Base-by-base conservation (phyloP, 1,284 basidiomycete genomes). In the Trametes sp. region DNA sequence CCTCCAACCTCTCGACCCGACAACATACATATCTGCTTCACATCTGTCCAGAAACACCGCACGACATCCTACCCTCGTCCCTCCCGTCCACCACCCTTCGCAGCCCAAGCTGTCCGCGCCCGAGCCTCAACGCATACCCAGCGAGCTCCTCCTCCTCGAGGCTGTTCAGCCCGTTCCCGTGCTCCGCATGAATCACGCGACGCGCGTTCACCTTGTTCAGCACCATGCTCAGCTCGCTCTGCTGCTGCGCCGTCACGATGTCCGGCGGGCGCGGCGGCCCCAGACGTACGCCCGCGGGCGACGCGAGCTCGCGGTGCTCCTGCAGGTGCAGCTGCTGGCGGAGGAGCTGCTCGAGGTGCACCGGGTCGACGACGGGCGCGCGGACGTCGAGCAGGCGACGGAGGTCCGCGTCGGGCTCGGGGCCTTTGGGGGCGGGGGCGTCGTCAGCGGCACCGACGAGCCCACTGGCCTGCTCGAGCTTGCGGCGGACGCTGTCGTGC, bases 201-300 rank as follows among this genome's bases (percentile, higher is more conserved):
- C 79, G 73, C 51, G 77, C 78, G 60, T 79, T 79, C 59, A 80
- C 75, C 66, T 77, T 77, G 49, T 75, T 72, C 28, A 80, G 70
- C 62, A 79, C 73, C 68, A 75, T 74, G 58, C 69, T 70, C 61
- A 78, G 70, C 68, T 77, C 76, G 23, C 61, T 57, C 42, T 42
- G 38, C n/a, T n/a, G n/a, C n/a, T n/a, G n/a, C n/a, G n/a, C n/a
- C n/a, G n/a, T n/a, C 56, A 36, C 36, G n/a, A 46, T 41, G 44
- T 59, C 62, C 35, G 54, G 61, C 35, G 57, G 42, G 9, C 50
- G n/a, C 19, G 58, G 54, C 33, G 57, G 46, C 48, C 31, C 9
- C 10, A 4, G 11, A 4, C 19, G 13, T 2, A 45, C 23, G 23
- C 63, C 60, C 13, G 24, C 67, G 59, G 48, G 63, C 57, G 28